Evolutionary conservation across 352 stramenopile genomes (phyloP).

Genomic region (Plasmopara viticola): DNA sequence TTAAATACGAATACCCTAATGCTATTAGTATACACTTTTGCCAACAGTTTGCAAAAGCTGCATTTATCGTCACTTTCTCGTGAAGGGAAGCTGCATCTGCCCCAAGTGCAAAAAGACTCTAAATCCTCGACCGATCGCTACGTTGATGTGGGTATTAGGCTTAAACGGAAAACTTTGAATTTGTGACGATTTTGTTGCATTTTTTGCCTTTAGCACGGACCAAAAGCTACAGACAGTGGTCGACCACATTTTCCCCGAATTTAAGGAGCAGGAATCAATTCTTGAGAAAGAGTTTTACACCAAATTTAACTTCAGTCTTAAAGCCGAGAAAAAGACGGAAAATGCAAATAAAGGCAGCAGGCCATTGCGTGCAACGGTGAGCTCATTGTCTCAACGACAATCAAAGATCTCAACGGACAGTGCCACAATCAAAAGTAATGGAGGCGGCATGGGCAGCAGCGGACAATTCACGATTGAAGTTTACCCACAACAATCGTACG

Average conservation of each 20-base stretch:
- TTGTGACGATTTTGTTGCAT: neutral
- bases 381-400: conserved; percentile 4
- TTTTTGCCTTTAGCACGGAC: conserved; percentile 38
- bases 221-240: conserved; percentile 69
- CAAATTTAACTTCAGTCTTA: conserved; percentile 50
- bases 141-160: conserved; percentile 42
- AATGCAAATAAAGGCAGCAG: conserved; percentile 3
- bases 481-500: conserved; percentile 33
- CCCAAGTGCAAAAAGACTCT: conserved; percentile 54
- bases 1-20: neutral
- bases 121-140: conserved; percentile 48
- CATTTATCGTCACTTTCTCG: conserved; percentile 72
- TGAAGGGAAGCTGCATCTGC: conserved; percentile 49
- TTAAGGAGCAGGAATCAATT: conserved; percentile 39
- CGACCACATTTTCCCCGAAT: conserved; percentile 68
- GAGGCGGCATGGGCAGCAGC: neutral
- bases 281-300: conserved; percentile 57
- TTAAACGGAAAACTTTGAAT: too few species aligned
- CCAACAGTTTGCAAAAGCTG: conserved; percentile 80
- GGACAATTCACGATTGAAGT: conserved; percentile 38
- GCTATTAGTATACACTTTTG: neutral
- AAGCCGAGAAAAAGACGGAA: conserved; percentile 17
- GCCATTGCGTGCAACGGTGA: conserved; percentile 6
- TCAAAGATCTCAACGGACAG: conserved; percentile 7
- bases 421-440: conserved; percentile 2